Percentiles rank a stretch among this genome's conserved stretches.
Conservation (phyloP, 139 green algal species). For the Pseudopediastrum boryanum region DNA sequence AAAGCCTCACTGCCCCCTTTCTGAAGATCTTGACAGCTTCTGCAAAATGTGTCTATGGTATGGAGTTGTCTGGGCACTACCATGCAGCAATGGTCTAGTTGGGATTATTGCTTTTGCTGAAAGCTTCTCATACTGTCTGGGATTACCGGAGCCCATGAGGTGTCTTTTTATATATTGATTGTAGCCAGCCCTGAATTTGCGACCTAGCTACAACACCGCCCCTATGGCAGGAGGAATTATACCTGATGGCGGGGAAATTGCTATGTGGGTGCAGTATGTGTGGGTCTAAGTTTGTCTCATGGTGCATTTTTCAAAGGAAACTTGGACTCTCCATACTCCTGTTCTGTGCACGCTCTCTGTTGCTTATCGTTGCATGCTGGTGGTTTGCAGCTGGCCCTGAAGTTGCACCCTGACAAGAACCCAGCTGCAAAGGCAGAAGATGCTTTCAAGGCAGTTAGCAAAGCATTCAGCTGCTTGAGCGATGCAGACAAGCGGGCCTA, state of each 20-base stretch:
- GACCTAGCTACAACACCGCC: too few species aligned
- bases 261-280: background rate
- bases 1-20: too few species aligned
- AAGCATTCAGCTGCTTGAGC: constrained; percentile 63
- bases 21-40: too few species aligned
- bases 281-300: constrained; percentile 3
- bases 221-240: too few species aligned
- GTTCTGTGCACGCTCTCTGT: background rate
- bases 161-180: too few species aligned
- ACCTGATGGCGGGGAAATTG: background rate
- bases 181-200: too few species aligned
- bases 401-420: constrained; percentile 75
- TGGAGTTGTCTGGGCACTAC: too few species aligned
- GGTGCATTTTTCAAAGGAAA: constrained; percentile 25
- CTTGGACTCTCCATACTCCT: background rate
- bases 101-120: too few species aligned
- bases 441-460: constrained; percentile 68
- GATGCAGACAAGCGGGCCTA: constrained; percentile 64
- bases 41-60: too few species aligned
- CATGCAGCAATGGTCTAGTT: too few species aligned
- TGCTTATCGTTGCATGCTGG: background rate
- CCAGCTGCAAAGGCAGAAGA: constrained; percentile 55
- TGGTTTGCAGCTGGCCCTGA: constrained; percentile 54
- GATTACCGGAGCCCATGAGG: too few species aligned
- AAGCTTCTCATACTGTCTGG: too few species aligned